Percentiles rank a stretch among this genome's conserved stretches.
phyloP scores from a whole-genome alignment of 129 eudicot species.

The Heracleum sosnowskyi region DNA sequence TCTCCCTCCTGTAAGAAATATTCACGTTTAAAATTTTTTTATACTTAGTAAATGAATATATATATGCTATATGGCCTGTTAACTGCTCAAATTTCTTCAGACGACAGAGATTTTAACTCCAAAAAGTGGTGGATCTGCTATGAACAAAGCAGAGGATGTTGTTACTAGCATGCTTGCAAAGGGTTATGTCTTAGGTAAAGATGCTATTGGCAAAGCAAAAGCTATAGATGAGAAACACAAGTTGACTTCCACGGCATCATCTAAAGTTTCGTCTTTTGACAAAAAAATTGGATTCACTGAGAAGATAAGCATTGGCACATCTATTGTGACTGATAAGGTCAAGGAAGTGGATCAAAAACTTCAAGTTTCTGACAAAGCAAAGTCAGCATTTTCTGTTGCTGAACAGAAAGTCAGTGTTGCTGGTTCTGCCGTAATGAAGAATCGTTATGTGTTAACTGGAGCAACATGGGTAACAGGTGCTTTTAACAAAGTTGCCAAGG shows the following conservation, averaged over 20 bases:
- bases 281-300: conserved; percentile 66
- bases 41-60: background rate
- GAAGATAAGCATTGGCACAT: conserved; percentile 57
- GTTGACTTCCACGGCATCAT: conserved; percentile 58
- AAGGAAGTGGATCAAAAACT: conserved; percentile 67
- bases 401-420: conserved; percentile 66
- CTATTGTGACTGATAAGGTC: conserved; percentile 60
- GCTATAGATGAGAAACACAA: conserved; percentile 62
- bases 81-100: conserved; percentile 23
- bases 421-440: conserved; percentile 76
- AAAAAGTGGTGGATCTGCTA: conserved; percentile 44
- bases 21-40: background rate
- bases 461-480: conserved; percentile 71
- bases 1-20: conserved; percentile 35
- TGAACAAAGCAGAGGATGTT: conserved; percentile 75
- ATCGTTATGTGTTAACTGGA: conserved; percentile 52
- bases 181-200: conserved; percentile 67
- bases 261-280: conserved; percentile 58
- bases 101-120: conserved; percentile 27
- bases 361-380: conserved; percentile 70
- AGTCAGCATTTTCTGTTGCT: conserved; percentile 68
- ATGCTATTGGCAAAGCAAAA: conserved; percentile 59
- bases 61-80: background rate
- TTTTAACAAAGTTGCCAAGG: conserved; percentile 51
- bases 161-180: conserved; percentile 76